phyloP scores from a whole-genome alignment of 2,329 filamentous ascomycete genomes.

The Aureobasidium pullulans region DNA sequence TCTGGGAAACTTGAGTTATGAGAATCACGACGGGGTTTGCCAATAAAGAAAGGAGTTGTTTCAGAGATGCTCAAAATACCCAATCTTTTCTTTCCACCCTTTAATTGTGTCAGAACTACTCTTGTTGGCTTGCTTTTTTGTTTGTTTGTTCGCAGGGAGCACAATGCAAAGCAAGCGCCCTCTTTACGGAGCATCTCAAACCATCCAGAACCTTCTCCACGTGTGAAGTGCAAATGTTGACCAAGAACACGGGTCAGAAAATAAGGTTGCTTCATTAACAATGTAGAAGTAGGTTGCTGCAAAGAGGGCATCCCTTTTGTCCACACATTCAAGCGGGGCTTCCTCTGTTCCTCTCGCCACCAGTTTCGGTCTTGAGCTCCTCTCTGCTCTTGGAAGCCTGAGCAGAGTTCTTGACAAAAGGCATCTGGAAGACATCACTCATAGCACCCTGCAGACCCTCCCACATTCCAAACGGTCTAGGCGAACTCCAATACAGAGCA shows the following conservation, averaged over 20 bases:
- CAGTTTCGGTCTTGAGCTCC: conserved; percentile 42
- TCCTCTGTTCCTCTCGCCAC: conserved; percentile 40
- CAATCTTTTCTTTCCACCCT: background rate
- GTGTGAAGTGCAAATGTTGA: background rate
- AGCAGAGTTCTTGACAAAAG: conserved; percentile 54
- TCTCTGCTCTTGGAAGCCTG: conserved; percentile 32
- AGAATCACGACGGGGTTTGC: background rate
- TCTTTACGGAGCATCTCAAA: too few relatives aligned
- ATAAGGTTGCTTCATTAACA: too few relatives aligned
- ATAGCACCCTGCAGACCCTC: conserved; percentile 56
- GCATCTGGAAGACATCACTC: conserved; percentile 58
- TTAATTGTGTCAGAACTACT: too few relatives aligned
- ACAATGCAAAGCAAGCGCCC: too few relatives aligned
- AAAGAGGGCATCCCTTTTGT: too few relatives aligned
- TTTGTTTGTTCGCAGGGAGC: too few relatives aligned
- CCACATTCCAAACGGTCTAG: conserved; percentile 49
- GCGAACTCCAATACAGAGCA: conserved; percentile 65
- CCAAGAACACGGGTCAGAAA: too few relatives aligned
- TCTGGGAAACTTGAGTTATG: conserved; percentile 1
- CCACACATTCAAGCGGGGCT: conserved; percentile 27
- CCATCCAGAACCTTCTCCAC: background rate
- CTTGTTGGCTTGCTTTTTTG: background rate
- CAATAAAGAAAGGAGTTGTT: background rate
- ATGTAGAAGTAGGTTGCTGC: too few relatives aligned
- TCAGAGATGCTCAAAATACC: background rate